A percentile compares a stretch with the other conserved stretches of the same genome.
These are phyloP conservation scores for Gossypium laxum DNA, from an alignment of 441 rosid genomes.

Conservation along the genomic window DNA sequence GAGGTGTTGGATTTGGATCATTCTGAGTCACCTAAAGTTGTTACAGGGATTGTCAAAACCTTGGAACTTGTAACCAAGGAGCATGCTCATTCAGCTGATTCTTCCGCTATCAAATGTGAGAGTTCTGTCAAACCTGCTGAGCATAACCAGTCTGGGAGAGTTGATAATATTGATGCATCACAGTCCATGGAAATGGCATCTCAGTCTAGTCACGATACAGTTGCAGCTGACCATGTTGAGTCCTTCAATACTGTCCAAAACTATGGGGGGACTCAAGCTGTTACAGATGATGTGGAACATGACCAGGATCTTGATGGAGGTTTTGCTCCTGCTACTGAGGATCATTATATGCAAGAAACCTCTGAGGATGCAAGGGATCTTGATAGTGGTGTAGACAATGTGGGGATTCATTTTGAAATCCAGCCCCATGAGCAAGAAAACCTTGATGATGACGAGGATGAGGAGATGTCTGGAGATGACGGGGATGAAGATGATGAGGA, in stretches of 20 bases:
- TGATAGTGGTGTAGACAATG: conserved; percentile 66
- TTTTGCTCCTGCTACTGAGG: conserved; percentile 60
- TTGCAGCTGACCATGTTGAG: conserved; percentile 46
- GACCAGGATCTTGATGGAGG: conserved; percentile 83
- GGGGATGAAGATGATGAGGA: conserved; percentile 48
- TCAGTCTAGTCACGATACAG: conserved; percentile 48
- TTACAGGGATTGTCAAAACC: conserved; percentile 69
- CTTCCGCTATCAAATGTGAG: conserved; percentile 53
- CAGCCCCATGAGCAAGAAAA: conserved; percentile 70
- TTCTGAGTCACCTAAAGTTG: conserved; percentile 79
- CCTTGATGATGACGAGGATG: conserved; percentile 86
- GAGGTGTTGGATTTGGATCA: conserved; percentile 89
- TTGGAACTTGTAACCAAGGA: conserved; percentile 93
- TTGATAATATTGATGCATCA: conserved; percentile 45
- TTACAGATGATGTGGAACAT: conserved; percentile 91
- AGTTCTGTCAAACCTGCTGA: conserved; percentile 46
- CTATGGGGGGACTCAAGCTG: conserved; percentile 68
- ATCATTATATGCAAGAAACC: conserved; percentile 83
- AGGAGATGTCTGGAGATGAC: conserved; percentile 82
- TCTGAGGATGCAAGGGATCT: conserved; percentile 66
- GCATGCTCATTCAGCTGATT: conserved; percentile 60
- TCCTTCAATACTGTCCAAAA: conserved; percentile 42
- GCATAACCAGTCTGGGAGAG: conserved; percentile 44
- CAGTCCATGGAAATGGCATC: conserved; percentile 50
- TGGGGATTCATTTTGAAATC: conserved; percentile 72